A percentile compares a stretch with the other conserved stretches of the same genome.
Conservation (phyloP, 1,284 basidiomycete genomes). For the Marasmius tenuissimus region DNA sequence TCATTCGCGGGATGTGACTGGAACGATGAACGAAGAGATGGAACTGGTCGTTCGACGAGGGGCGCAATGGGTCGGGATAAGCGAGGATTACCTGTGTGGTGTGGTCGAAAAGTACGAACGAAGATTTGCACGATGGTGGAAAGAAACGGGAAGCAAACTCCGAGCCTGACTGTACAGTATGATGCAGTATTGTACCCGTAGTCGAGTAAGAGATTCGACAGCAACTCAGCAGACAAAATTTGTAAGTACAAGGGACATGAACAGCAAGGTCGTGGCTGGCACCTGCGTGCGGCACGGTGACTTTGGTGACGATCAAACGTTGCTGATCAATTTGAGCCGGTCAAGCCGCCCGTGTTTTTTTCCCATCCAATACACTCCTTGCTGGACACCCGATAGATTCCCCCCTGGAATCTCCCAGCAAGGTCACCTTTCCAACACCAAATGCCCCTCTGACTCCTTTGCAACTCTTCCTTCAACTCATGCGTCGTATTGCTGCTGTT, state of each 20-base stretch:
- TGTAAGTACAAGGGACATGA: neutral
- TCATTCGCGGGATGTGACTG: conserved; percentile 56
- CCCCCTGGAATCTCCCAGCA: neutral
- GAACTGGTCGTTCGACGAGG: conserved; percentile 46
- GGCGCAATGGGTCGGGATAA: conserved; percentile 52
- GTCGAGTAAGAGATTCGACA: too few species aligned
- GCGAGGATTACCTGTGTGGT: conserved; percentile 43
- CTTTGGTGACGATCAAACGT: neutral
- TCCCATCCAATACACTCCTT: neutral
- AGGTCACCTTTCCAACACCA: neutral
- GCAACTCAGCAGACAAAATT: too few species aligned
- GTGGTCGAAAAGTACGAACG: conserved; percentile 64
- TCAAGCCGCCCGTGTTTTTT: neutral
- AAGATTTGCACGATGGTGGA: conserved; percentile 53
- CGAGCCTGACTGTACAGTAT: neutral
- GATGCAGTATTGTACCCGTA: neutral
- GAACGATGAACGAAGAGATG: conserved; percentile 51
- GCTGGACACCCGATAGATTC: neutral
- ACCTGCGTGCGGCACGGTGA: too few species aligned
- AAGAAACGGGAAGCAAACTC: conserved; percentile 19
- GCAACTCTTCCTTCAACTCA: conserved; percentile 19
- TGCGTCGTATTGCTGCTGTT: conserved; percentile 56
- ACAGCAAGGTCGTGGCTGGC: neutral
- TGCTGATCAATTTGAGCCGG: neutral
- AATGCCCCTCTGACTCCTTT: neutral